Conservation (phyloP, 108 stramenopile species). For the Schizochytrium sp. region DNA sequence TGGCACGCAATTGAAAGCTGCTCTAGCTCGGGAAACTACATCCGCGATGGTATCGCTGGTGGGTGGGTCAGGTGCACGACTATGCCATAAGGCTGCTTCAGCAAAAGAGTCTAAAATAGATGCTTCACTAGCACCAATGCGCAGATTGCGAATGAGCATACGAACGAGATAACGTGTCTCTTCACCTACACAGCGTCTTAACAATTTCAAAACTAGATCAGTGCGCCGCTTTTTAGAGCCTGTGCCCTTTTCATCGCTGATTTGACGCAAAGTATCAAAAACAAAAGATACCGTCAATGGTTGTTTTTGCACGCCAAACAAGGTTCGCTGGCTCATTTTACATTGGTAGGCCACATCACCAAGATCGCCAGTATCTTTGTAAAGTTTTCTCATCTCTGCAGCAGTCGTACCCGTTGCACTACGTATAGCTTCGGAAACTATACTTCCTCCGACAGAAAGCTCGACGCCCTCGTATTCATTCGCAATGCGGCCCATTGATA, state of each 20-base stretch:
- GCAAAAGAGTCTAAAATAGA: constrained; percentile 46
- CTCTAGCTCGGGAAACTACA: not conserved
- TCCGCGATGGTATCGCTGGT: not conserved
- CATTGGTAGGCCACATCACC: constrained; percentile 45
- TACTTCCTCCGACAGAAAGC: constrained; percentile 32
- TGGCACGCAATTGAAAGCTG: constrained; percentile 43
- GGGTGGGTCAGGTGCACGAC: not conserved
- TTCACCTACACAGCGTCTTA: not conserved
- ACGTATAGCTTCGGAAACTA: constrained; percentile 20
- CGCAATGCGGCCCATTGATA: constrained; percentile 13
- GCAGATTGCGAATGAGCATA: constrained; percentile 31
- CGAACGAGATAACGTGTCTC: constrained; percentile 53
- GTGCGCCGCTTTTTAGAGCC: constrained; percentile 22
- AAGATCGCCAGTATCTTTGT: constrained; percentile 37
- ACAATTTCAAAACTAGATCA: not conserved
- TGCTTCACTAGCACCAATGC: constrained; percentile 53
- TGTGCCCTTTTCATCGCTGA: not conserved
- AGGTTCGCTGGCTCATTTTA: not conserved
- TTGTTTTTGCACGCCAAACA: not conserved
- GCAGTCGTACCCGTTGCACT: not conserved
- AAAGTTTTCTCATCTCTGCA: not conserved
- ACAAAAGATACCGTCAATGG: constrained; percentile 1
- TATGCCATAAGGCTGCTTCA: constrained; percentile 24
- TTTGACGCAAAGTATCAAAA: constrained; percentile 8
- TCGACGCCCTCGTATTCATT: constrained; percentile 40